Conservation (phyloP, 306 rosid species). For the Trichosanthes cucumerina region DNA sequence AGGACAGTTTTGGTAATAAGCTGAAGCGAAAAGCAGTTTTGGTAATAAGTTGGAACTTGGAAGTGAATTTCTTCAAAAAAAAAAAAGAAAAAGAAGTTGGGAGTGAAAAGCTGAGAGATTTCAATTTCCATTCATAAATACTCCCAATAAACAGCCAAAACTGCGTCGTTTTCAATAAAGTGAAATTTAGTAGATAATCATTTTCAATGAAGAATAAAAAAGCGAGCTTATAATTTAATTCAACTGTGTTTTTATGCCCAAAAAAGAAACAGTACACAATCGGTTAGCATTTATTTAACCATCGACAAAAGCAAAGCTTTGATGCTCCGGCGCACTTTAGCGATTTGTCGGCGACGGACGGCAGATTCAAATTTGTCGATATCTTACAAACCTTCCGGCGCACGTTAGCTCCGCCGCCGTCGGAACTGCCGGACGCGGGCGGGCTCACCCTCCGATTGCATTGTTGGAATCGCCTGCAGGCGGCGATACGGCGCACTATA, state of each 20-base stretch:
- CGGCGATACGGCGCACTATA: conserved; percentile 4
- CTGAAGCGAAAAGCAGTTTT: background rate
- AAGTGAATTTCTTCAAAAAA: too few relatives aligned
- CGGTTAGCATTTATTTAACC: background rate
- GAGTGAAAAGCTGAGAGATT: background rate
- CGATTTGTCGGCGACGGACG: background rate
- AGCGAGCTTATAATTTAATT: background rate
- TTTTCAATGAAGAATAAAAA: background rate
- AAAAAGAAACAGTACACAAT: background rate
- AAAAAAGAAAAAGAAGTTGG: too few relatives aligned
- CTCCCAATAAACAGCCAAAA: background rate
- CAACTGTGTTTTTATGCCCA: background rate
- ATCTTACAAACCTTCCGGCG: background rate
- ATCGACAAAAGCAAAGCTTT: background rate
- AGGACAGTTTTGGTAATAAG: background rate
- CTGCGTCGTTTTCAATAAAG: background rate
- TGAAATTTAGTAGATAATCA: background rate
- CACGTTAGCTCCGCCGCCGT: conserved; percentile 14
- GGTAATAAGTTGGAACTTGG: too few relatives aligned
- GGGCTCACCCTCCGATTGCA: background rate
- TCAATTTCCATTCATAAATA: background rate
- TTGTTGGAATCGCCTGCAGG: background rate
- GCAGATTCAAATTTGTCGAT: background rate
- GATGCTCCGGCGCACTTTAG: background rate
- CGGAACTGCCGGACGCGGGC: conserved; percentile 19